phyloP scores from a whole-genome alignment of 257 asterid genomes.

The Penstemon eatonii region DNA sequence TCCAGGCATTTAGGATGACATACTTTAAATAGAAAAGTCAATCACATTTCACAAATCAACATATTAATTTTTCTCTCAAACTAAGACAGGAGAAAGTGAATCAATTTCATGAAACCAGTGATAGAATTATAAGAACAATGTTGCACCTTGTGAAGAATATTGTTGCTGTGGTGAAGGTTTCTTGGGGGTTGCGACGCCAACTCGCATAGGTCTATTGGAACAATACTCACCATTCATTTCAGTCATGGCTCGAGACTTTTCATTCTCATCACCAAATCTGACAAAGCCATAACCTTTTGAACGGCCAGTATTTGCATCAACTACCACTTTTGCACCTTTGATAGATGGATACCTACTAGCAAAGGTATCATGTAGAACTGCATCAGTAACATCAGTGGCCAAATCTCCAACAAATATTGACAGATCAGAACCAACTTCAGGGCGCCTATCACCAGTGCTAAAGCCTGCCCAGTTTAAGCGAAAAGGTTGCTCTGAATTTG shows the following conservation, averaged over 20 bases:
- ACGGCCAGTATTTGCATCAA: slow-evolving; percentile 76
- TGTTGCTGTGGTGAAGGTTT: slow-evolving; percentile 67
- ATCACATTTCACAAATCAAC: neutral
- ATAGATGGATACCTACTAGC: slow-evolving; percentile 73
- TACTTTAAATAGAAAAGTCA: neutral
- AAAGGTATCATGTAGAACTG: slow-evolving; percentile 69
- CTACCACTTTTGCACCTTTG: slow-evolving; percentile 85
- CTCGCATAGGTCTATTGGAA: slow-evolving; percentile 80
- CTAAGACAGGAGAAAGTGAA: neutral
- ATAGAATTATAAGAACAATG: slow-evolving; percentile 18
- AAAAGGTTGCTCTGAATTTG: slow-evolving; percentile 71
- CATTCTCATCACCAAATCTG: slow-evolving; percentile 82
- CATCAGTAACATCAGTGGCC: slow-evolving; percentile 82
- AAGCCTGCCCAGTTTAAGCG: slow-evolving; percentile 90
- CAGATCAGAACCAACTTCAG: slow-evolving; percentile 67
- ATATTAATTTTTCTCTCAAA: neutral
- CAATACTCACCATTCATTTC: slow-evolving; percentile 88
- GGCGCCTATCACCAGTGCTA: slow-evolving; percentile 74
- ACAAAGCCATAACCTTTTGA: slow-evolving; percentile 95
- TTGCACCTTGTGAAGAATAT: slow-evolving; percentile 66
- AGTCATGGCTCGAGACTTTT: slow-evolving; percentile 68
- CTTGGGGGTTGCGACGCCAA: slow-evolving; percentile 84
- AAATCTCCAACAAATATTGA: slow-evolving; percentile 89
- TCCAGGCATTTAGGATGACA: neutral
- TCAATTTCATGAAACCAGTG: neutral